A percentile compares a stretch with the other conserved stretches of the same genome.
These are phyloP conservation scores for Sporothrix inflata DNA, from an alignment of 2,329 filamentous ascomycete genomes.

Conservation along the genomic window DNA sequence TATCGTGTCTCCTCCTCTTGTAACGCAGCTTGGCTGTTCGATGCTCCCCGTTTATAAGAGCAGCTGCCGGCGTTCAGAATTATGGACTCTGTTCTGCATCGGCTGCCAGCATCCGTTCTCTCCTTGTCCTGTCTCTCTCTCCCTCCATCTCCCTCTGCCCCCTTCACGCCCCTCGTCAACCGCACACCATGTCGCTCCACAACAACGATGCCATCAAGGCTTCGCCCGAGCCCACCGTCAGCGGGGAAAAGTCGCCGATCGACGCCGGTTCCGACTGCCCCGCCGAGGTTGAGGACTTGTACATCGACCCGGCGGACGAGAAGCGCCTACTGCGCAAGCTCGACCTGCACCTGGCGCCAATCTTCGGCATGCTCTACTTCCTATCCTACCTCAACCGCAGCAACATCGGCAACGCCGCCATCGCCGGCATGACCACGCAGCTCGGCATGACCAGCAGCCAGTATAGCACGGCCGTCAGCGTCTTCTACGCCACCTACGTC, in stretches of 20 bases:
- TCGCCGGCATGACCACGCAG: slow-evolving; percentile 53
- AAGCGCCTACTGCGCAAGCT: slow-evolving; percentile 10
- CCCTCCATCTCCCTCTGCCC: no score
- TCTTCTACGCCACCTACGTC: slow-evolving; percentile 52
- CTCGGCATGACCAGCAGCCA: slow-evolving; percentile 53
- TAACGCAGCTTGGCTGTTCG: no score
- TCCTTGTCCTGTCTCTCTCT: no score
- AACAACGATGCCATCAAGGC: no score
- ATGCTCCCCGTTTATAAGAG: no score
- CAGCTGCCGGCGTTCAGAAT: no score
- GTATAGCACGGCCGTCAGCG: slow-evolving; percentile 64
- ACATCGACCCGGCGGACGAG: background rate
- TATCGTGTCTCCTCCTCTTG: no score
- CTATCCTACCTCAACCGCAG: slow-evolving; percentile 68
- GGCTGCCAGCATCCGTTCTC: no score
- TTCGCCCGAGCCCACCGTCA: background rate
- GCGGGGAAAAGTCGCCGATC: background rate
- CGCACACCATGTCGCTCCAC: no score
- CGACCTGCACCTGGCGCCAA: slow-evolving; percentile 46
- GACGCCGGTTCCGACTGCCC: background rate
- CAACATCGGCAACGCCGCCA: slow-evolving; percentile 23
- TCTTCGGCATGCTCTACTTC: slow-evolving; percentile 64
- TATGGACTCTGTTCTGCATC: no score
- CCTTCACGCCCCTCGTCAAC: no score
- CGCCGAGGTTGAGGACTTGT: background rate